Evolutionary conservation across 1,284 basidiomycete species (phyloP), one percentile per base, ranked within the genome.

Genomic region (Fomitopsis palustris): DNA sequence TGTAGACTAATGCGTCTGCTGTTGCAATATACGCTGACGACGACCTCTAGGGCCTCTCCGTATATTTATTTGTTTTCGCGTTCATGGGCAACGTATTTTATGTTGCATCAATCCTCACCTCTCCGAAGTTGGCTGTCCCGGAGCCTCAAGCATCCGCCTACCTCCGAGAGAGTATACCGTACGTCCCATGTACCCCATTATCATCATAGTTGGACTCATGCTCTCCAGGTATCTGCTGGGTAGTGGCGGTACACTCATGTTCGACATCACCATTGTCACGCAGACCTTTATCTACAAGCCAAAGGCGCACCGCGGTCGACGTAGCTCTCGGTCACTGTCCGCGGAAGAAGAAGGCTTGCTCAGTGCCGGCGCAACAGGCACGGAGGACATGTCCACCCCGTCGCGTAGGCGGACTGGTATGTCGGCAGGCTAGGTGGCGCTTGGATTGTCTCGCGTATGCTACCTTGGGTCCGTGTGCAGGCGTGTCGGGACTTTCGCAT

Each of bases 51-150:
- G 95, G 95, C 6, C 82, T 98, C 43, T 95, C 95, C n/a, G 90
- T 97, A 74, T 88, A 88, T 69, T 81, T 98, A 21, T 98, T 98
- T 72, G 72, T 95, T 49, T 94, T 91, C 70, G 95, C 95, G 4
- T 97, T 97, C 72, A 76, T 92, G 35, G 95, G 95, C 59, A 98
- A 97, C 74, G 75, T 85, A 9, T 93, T 95, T 70, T 97, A 97
- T 71, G 94, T 96, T 57, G 72, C 87, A 45, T 95, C 93, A 5
- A 91, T 96, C 66, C 71, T 96, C 27, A 79, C 83, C 12, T 88
- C 87, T 45, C 84, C 87, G 2, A 78, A 80, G 55, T 77, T 84
- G 55, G 73, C 70, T 57, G 73, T 79, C 35, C 82, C 89, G 19
- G 78, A 80, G 31, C 80, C 81, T 8, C 75, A 78, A 64, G 81